These are phyloP conservation scores for Beverwykella pulmonaria DNA, from an alignment of 495 filamentous ascomycete species.

Conservation along the genomic window DNA sequence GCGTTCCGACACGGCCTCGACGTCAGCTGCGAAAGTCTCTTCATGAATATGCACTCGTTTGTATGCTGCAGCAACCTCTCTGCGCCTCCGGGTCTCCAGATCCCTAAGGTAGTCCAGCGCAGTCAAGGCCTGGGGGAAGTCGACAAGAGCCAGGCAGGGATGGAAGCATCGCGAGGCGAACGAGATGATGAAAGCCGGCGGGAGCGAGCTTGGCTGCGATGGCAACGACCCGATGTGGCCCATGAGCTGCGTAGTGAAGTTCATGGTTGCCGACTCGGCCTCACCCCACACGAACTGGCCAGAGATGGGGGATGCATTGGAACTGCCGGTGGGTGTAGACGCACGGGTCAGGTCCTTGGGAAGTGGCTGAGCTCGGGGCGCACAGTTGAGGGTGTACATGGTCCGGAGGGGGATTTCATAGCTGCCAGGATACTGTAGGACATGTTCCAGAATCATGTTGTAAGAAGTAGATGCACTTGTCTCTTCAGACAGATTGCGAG, in stretches of 20 bases:
- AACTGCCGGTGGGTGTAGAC: conserved; percentile 25
- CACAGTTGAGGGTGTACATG: conserved; percentile 73
- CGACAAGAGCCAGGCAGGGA: conserved; percentile 58
- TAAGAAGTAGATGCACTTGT: conserved; percentile 39
- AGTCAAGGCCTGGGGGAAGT: conserved; percentile 72
- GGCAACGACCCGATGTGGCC: conserved; percentile 65
- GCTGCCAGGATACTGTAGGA: conserved; percentile 63
- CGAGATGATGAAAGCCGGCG: conserved; percentile 65
- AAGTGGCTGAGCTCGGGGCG: conserved; percentile 52
- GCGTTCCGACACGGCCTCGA: conserved; percentile 49
- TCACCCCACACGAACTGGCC: conserved; percentile 45
- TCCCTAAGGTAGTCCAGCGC: conserved; percentile 73
- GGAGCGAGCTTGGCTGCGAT: conserved; percentile 66
- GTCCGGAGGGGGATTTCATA: conserved; percentile 75
- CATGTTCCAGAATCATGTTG: conserved; percentile 65
- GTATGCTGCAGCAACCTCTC: conserved; percentile 80
- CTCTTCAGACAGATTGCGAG: conserved; percentile 41
- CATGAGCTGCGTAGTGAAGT: conserved; percentile 65
- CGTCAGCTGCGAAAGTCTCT: conserved; percentile 45
- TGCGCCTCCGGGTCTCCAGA: conserved; percentile 65
- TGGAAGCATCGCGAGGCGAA: conserved; percentile 69
- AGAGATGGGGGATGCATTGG: conserved; percentile 42
- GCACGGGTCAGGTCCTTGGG: conserved; percentile 43
- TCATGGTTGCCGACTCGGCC: conserved; percentile 54
- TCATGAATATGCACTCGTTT: conserved; percentile 71